phyloP scores from a whole-genome alignment of 441 rosid species.

The Hura crepitans region DNA sequence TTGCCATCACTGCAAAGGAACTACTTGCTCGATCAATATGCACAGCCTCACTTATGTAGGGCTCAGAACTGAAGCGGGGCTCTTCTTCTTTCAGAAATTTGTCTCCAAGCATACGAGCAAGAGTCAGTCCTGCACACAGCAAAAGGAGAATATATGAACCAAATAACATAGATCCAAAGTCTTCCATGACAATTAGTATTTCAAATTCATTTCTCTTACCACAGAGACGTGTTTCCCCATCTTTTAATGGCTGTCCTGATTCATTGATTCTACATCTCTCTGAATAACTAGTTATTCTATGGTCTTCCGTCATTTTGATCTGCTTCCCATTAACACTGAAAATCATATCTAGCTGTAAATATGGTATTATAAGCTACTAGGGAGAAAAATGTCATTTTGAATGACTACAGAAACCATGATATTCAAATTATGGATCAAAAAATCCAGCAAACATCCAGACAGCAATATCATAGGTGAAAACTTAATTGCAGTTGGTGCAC shows the following conservation, averaged over 20 bases:
- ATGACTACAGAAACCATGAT: constrained; percentile 13
- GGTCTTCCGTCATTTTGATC: constrained; percentile 91
- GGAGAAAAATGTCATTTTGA: background rate
- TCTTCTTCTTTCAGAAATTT: constrained; percentile 93
- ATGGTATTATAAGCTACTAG: constrained; percentile 14
- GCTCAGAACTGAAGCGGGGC: constrained; percentile 75
- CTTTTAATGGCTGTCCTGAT: constrained; percentile 72
- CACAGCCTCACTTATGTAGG: constrained; percentile 69
- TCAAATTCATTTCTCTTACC: constrained; percentile 39
- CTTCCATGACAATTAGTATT: background rate
- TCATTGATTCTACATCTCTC: constrained; percentile 68
- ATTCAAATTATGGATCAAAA: background rate
- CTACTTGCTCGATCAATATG: constrained; percentile 50
- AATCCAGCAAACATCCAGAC: background rate
- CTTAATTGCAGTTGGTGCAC: background rate
- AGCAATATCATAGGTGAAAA: background rate
- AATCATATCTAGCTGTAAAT: constrained; percentile 26
- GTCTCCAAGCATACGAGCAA: constrained; percentile 96
- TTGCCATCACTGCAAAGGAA: constrained; percentile 72
- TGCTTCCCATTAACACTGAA: constrained; percentile 70
- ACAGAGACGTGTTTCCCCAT: constrained; percentile 71
- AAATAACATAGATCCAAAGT: background rate
- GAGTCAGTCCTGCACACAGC: constrained; percentile 66
- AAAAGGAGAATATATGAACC: constrained; percentile 3
- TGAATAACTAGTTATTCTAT: constrained; percentile 59